Evolutionary conservation across 1,284 basidiomycete genomes (phyloP).

Genomic region (Ceratobasidium sp.): DNA sequence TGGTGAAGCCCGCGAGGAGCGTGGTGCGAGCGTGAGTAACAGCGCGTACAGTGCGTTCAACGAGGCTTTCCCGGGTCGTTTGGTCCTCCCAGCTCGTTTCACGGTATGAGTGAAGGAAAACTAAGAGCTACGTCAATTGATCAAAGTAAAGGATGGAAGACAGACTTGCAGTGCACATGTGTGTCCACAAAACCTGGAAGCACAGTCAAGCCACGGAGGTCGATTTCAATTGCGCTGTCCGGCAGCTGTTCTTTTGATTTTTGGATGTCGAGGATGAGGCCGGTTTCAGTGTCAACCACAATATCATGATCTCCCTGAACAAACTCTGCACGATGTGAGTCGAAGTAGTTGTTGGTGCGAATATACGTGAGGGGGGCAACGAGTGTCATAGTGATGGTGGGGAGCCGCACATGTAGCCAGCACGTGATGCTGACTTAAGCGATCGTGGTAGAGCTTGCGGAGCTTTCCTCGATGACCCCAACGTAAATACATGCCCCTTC

Average conservation of each 20-base stretch:
- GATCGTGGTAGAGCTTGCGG: background rate
- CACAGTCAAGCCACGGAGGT: constrained; percentile 61
- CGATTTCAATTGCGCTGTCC: constrained; percentile 51
- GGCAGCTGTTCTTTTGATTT: background rate
- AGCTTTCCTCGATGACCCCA: constrained; percentile 36
- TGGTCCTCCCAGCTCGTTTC: constrained; percentile 70
- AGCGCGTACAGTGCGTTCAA: constrained; percentile 64
- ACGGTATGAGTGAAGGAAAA: constrained; percentile 67
- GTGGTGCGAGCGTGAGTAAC: constrained; percentile 66
- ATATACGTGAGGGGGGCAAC: constrained; percentile 9
- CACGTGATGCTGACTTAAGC: constrained; percentile 17
- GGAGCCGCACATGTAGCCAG: background rate
- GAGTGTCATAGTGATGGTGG: background rate
- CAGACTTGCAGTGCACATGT: constrained; percentile 66
- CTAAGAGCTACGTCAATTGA: constrained; percentile 50
- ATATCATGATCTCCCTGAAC: constrained; percentile 22
- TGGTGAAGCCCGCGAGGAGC: constrained; percentile 69
- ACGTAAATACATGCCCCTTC: constrained; percentile 29
- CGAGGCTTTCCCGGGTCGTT: constrained; percentile 63
- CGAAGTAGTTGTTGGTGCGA: constrained; percentile 30
- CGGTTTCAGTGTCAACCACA: constrained; percentile 7
- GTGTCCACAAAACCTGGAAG: constrained; percentile 70
- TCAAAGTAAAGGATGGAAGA: background rate
- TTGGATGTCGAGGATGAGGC: constrained; percentile 20
- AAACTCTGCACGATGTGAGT: constrained; percentile 26